Percentiles rank a stretch among this genome's conserved stretches.
Conservation (phyloP, 73 alveolate species). For the Paramecium pentaurelia region DNA sequence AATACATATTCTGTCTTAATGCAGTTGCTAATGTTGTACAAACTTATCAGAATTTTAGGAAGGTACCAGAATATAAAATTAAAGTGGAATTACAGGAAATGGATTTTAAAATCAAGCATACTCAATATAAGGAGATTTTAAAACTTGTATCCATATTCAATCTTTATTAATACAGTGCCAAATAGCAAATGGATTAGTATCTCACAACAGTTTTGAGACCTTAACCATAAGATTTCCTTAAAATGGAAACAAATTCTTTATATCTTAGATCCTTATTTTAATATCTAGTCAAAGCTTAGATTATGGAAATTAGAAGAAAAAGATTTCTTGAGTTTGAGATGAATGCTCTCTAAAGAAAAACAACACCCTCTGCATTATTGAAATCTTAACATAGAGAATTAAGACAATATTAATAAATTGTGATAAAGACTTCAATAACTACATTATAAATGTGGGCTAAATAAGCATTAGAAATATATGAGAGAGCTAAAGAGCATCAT, state of each 20-base stretch:
- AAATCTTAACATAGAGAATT: not conserved
- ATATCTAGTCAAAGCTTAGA: not conserved
- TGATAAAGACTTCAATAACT: not conserved
- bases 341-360: not conserved
- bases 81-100: constrained; percentile 30
- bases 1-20: constrained; percentile 23
- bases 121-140: not conserved
- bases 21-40: constrained; percentile 6
- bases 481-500: not conserved
- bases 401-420: constrained; percentile 5
- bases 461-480: not conserved
- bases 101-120: constrained; percentile 33
- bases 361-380: not conserved
- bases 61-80: constrained; percentile 17
- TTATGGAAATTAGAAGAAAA: not conserved
- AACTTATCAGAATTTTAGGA: not conserved
- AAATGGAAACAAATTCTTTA: not conserved
- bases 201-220: not conserved
- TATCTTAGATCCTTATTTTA: not conserved
- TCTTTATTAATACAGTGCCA: constrained; percentile 4
- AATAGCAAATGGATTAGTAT: not conserved
- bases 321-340: not conserved
- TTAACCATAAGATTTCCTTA: not conserved
- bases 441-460: not conserved
- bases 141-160: not conserved